Percentiles rank a stretch among this genome's conserved stretches.
phyloP scores from a whole-genome alignment of 2,329 filamentous ascomycete genomes.

The Botrytis galanthina region DNA sequence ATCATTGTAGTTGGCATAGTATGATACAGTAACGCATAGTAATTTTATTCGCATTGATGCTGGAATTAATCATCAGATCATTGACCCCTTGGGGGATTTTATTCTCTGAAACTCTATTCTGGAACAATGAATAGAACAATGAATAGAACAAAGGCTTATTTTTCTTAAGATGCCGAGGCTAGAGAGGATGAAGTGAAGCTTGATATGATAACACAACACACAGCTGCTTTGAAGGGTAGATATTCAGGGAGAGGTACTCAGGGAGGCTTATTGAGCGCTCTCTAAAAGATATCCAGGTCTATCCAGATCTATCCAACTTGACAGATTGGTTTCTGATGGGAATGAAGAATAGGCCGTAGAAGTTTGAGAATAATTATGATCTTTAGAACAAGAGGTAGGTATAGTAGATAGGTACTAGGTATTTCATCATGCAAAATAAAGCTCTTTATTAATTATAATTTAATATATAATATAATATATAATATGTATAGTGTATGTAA shows the following conservation, averaged over 20 bases:
- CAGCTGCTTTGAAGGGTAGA: not conserved
- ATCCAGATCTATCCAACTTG: not conserved
- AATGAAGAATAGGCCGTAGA: not conserved
- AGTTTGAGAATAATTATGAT: no score
- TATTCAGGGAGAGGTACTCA: not conserved
- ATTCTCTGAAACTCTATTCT: constrained; percentile 8
- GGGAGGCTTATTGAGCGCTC: no score
- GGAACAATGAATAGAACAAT: constrained; percentile 7
- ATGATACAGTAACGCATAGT: not conserved
- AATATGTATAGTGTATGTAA: no score
- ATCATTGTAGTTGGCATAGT: not conserved
- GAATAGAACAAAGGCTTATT: not conserved
- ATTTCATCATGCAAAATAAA: not conserved
- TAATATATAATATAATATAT: no score
- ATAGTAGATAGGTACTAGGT: no score
- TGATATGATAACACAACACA: not conserved
- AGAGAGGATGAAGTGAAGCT: not conserved
- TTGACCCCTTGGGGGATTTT: not conserved
- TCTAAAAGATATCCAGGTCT: no score
- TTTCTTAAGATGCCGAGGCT: not conserved
- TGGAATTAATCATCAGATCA: constrained; percentile 11
- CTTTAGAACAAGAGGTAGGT: no score
- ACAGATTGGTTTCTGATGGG: not conserved
- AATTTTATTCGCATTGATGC: not conserved
- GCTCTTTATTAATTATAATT: not conserved